Base-by-base conservation (phyloP, 116 monocot species). In the Iris pallida region DNA sequence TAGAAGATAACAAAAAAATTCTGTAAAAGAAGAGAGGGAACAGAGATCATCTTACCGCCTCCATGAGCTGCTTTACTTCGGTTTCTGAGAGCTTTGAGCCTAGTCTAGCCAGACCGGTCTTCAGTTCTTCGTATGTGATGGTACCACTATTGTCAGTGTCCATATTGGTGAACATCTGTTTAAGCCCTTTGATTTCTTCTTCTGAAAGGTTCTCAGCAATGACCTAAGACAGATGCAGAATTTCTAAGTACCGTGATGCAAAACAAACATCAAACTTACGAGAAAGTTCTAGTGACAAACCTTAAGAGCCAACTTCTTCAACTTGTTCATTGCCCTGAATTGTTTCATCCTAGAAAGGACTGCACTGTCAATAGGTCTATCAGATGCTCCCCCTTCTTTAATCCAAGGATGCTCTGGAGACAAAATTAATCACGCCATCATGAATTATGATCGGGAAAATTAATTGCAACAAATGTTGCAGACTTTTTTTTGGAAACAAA, bases 11-110 rank as follows among this genome's bases (percentile, higher is more conserved):
- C 56, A 14, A 59, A 58, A 14, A 63, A n/a, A 51, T 30, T 30
- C 30, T 30, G 3, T 30, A 30, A 3, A 30, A 30, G 30, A 30
- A 30, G 30, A 47, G 7, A 48, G 18, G n/a, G n/a, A 18, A 2
- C 15, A 42, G 44, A 44, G 6, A 53, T 76, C 47, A 72, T 75
- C 81, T 77, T 83, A 94, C 94, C 54, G 94, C 94, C 15, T 94
- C 94, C 90, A 90, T 88, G 61, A 90, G 79, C 73, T 94, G 94
- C 61, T 83, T 87, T 20, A 88, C 90, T 94, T 90, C 94, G 68
- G 76, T 63, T 57, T 90, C 90, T 5, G 94, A 83, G 13, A 94
- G 81, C 73, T 73, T 94, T 7, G 90, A 85, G 10, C 94, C 94
- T 19, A 90, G 82, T n/a, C 82, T 80, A 41, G 90, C 85, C 67